phyloP scores from a whole-genome alignment of 768 basidiomycete genomes.

The Paxillus involutus region DNA sequence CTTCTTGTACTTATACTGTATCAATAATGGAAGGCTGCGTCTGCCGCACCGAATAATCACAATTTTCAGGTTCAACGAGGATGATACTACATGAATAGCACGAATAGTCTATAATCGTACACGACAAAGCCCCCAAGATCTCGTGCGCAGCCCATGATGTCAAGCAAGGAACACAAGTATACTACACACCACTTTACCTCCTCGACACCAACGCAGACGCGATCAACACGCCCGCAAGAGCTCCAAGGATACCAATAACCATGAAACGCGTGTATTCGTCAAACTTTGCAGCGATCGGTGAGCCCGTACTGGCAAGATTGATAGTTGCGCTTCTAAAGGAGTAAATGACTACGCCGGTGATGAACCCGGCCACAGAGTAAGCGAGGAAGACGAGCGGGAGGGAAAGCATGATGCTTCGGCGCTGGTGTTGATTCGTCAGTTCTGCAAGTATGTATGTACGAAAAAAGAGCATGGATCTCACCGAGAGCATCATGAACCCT shows the following conservation, averaged over 20 bases:
- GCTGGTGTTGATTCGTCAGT: conserved; percentile 24
- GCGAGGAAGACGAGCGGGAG: conserved; percentile 73
- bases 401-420: conserved; percentile 60
- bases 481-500: conserved; percentile 56
- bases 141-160: too few species aligned
- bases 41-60: too few species aligned
- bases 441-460: not conserved
- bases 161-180: too few species aligned
- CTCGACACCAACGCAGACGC: conserved; percentile 42
- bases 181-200: conserved; percentile 8
- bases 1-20: too few species aligned
- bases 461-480: conserved; percentile 22
- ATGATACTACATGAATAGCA: too few species aligned
- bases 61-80: too few species aligned
- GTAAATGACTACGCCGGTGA: conserved; percentile 64
- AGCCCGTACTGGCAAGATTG: conserved; percentile 33
- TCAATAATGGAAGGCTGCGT: too few species aligned
- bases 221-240: conserved; percentile 58
- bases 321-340: conserved; percentile 54
- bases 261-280: conserved; percentile 63
- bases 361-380: conserved; percentile 68
- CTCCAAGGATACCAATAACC: conserved; percentile 63
- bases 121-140: not conserved
- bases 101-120: not conserved
- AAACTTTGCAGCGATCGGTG: conserved; percentile 43